Base-by-base conservation (phyloP, 257 asterid genomes). In the Solanum commersonii region DNA sequence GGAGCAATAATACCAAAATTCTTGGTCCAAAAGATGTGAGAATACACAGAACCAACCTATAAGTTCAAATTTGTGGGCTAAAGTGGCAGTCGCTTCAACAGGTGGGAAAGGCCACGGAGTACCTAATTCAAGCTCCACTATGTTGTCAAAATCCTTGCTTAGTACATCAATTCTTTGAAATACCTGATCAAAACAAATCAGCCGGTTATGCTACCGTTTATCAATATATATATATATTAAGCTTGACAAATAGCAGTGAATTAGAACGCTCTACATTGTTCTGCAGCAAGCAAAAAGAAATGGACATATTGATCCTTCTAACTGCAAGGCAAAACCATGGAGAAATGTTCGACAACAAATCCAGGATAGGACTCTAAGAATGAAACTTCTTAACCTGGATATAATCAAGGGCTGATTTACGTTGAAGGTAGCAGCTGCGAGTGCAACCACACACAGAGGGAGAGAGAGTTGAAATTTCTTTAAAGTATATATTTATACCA, bases 31-130 rank as follows among this genome's bases (percentile, higher is more conserved):
- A 13, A 31, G 22, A 83, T 71, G n/a, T 13, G 84, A 56, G 56
- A 88, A 81, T 8, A 49, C 18, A 49, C 29, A 79, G 44, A 33
- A 90, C 93, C 68, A 65, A 95, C 98, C 98, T 92, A 90, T 89
- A 88, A 95, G 71, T 87, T 95, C 97, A 35, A 96, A 97, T 92
- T 97, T 97, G 95, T 97, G 99, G 90, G 96, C 98, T 90, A 97
- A 93, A 84, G 96, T 95, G 52, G 99, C 99, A n/a, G 98, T 97
- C 49, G 89, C 91, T 91, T 95, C 95, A 59, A 94, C 22, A 60
- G 98, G 98, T 10, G 98, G 98, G 34, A 97, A 87, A 87, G 99
- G 99, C 99, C 99, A 97, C 1, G 99, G 99, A 65, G 95, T 92
- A 3, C 99, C 99, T 87, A 97, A 88, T 88, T 97, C 94, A 23